Conservation (phyloP, 2,329 filamentous ascomycete species). For the Epichloe brachyelytri region DNA sequence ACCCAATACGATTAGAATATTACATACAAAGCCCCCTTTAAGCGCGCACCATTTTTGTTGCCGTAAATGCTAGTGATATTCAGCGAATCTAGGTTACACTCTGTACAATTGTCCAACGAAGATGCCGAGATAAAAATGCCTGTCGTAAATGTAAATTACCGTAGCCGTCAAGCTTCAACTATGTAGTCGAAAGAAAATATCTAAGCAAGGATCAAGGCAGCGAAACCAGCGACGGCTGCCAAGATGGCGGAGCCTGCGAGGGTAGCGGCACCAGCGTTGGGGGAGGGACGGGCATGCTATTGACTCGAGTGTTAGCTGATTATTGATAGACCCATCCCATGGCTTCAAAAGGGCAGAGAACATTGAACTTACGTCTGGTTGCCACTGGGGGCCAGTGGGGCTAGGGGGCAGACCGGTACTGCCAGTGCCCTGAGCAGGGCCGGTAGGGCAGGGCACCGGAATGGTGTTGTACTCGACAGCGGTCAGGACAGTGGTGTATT, state of each 20-base stretch:
- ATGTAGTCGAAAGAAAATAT: conserved; percentile 21
- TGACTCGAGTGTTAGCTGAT: background rate
- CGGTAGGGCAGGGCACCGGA: conserved; percentile 29
- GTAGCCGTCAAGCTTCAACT: conserved; percentile 27
- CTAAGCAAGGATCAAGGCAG: conserved; percentile 43
- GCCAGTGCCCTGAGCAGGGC: conserved; percentile 18
- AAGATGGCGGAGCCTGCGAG: conserved; percentile 40
- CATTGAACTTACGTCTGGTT: conserved; percentile 15
- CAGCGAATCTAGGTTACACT: no score
- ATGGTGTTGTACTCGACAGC: conserved; percentile 40
- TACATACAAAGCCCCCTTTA: conserved; percentile 19
- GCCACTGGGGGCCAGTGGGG: conserved; percentile 25
- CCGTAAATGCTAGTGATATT: conserved; percentile 11
- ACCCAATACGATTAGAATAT: conserved; percentile 32
- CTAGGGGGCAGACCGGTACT: conserved; percentile 18
- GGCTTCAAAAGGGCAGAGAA: no score
- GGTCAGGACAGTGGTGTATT: conserved; percentile 42
- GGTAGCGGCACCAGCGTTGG: conserved; percentile 39
- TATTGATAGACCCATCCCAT: no score
- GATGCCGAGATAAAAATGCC: conserved; percentile 14
- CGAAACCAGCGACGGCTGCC: conserved; percentile 41
- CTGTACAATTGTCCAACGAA: no score
- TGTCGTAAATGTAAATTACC: conserved; percentile 21
- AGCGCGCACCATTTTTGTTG: conserved; percentile 4
- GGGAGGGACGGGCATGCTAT: conserved; percentile 18